phyloP scores from a whole-genome alignment of 2,329 filamentous ascomycete species.

The Amphichorda felina region DNA sequence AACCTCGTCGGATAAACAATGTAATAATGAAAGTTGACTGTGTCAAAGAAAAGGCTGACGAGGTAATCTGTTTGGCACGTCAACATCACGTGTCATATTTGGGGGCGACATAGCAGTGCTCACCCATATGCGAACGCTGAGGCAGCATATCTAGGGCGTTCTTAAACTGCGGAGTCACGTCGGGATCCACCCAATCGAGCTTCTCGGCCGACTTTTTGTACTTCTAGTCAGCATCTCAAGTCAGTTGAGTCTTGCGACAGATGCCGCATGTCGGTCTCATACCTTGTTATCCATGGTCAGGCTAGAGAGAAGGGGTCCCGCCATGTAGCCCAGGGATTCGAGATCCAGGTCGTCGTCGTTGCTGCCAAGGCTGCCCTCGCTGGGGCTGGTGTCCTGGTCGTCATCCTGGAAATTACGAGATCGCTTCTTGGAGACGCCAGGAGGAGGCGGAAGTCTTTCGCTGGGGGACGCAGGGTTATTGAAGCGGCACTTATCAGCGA shows the following conservation, averaged over 20 bases:
- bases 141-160: constrained; percentile 12
- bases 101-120: constrained; percentile 1
- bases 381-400: constrained; percentile 1
- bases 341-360: constrained; percentile 2
- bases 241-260: not conserved
- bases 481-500: constrained; percentile 15
- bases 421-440: constrained; percentile 1
- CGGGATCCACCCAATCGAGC: constrained; percentile 3
- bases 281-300: constrained; percentile 1
- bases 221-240: constrained; percentile 1
- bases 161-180: constrained; percentile 8
- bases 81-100: not conserved
- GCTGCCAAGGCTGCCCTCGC: constrained; percentile 1
- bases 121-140: constrained; percentile 13
- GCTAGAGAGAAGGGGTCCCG: constrained; percentile 1
- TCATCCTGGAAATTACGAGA: constrained; percentile 3
- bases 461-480: constrained; percentile 6
- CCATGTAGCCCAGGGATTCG: constrained; percentile 5
- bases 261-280: not conserved
- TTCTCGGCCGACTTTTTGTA: constrained; percentile 1
- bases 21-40: constrained; percentile 20
- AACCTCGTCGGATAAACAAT: constrained; percentile 18
- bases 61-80: constrained; percentile 12
- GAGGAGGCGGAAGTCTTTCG: not conserved
- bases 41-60: constrained; percentile 14